Evolutionary conservation across 495 filamentous ascomycete species (phyloP), one percentile per base, ranked within the genome.

Genomic region (Aspergillus asperescens): DNA sequence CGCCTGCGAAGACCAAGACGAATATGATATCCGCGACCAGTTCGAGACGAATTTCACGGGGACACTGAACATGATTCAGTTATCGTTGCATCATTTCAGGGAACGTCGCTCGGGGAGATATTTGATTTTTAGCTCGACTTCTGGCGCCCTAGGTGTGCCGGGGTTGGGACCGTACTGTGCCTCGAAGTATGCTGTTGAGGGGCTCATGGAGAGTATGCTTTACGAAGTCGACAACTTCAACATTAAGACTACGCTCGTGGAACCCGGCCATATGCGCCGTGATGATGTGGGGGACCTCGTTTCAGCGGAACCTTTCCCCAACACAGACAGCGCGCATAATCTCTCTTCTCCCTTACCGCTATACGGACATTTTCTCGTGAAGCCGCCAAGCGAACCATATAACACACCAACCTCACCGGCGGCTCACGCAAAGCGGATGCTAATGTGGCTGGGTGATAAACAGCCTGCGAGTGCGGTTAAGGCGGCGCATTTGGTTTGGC

Each of bases 41-140:
- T 96, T 97, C 69, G 87, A 92, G 70, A 96, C 90, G 25, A 98
- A 98, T 65, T 94, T 95, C 72, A 89, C 90, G 68, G 93, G 93
- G 48, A 92, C 89, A 0, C 63, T 96, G 54, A 86, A 96, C 65
- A 97, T 98, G 60, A 86, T 96, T 53, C 89, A 95, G 66, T 71
- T 87, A n/a, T 88, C 84, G 18, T 67, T 96, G 25, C 88, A 90
- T 0, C 89, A 96, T 73, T 96, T 97, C 65, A 83, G 93, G 19
- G 78, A 83, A 52, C 77, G 83, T 39, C 73, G 78, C 5, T 75
- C 78, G 2, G 92, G 93, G 3, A 76, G 88, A 34, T 97, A 96
- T 64, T 73, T 97, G 20, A 95, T 97, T 57, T 97, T 97, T 68
- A 92, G 87, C 65, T 91, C 86, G 7, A 96, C 89, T 5, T 85